Evolutionary conservation across 306 rosid genomes (phyloP).

Genomic region (Ormosia semicastrata): DNA sequence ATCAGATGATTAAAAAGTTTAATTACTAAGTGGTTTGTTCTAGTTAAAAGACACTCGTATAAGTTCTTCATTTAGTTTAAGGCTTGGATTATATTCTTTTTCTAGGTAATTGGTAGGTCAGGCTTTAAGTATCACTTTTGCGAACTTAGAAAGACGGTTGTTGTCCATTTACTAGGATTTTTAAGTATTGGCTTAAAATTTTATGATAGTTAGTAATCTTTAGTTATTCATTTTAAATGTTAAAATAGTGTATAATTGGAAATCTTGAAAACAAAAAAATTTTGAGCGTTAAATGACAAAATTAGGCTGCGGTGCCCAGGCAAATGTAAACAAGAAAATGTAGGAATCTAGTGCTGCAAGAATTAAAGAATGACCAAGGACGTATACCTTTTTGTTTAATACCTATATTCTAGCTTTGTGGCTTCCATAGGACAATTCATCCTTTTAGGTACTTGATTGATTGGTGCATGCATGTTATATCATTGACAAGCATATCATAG

Average conservation of each 20-base stretch:
- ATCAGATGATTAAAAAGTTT: background rate
- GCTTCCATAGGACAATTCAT: background rate
- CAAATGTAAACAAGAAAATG: background rate
- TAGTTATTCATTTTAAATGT: background rate
- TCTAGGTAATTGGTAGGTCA: background rate
- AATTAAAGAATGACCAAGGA: background rate
- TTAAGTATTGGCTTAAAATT: background rate
- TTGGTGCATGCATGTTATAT: background rate
- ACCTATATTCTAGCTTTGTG: background rate
- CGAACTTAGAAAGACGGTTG: no score
- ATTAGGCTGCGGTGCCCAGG: background rate
- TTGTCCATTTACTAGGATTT: no score
- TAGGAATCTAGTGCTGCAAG: conserved; percentile 9
- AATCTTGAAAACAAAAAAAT: background rate
- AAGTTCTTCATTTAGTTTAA: background rate
- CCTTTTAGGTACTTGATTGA: conserved; percentile 8
- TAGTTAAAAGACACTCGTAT: background rate
- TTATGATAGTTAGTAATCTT: background rate
- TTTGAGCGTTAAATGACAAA: background rate
- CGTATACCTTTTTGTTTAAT: background rate
- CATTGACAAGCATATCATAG: background rate
- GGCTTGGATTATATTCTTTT: background rate
- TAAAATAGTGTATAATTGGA: background rate
- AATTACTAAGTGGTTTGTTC: background rate
- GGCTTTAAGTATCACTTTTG: background rate